Base-by-base conservation (phyloP, 163 green algal species). In the Chloroidium sp. region DNA sequence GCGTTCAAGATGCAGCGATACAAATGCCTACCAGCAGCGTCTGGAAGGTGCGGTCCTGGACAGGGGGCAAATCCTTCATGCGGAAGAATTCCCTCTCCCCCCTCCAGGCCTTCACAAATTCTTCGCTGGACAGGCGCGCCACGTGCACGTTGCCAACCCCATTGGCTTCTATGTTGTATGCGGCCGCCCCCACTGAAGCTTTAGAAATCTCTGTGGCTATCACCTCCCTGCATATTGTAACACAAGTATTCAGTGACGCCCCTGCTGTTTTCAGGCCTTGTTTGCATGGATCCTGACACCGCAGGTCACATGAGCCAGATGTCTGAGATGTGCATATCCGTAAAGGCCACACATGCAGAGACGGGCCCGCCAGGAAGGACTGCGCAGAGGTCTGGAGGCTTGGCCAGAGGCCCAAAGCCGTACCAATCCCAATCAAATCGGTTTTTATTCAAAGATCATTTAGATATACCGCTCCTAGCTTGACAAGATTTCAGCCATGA, bases 171-270 rank as follows among this genome's bases (percentile, higher is more conserved):
- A 95, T 72, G 85, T 97, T 97, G 75, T 91, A 79, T 1, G 85
- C 80, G 0, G 94, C 94, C 1, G 93, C 93, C 12, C 89, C 91
- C 8, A 97, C 92, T 0, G 86, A 89, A 0, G 85, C 81, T 83
- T 97, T 97, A 78, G 90, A 92, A 36, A 97, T 85, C 87, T 98
- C 95, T 14, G 94, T 98, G 0, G 93, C 94, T 8, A 98, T 85
- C n/a, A 96, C 92, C 8, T 81, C 79, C 62, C 74, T 81, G 77
- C 69, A 83, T 36, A 36, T 36, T 36, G 36, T 36, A 36, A 36
- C 36, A 36, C 36, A 36, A 36, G 36, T 36, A 36, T 36, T 36
- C 36, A 36, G 36, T 36, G 36, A 36, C 36, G 36, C 36, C 36
- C 36, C 36, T 36, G 36, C 36, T 36, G 36, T 36, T 36, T 36